Base-by-base conservation (phyloP, 2,329 filamentous ascomycete genomes). In the Ophiostoma sp. region DNA sequence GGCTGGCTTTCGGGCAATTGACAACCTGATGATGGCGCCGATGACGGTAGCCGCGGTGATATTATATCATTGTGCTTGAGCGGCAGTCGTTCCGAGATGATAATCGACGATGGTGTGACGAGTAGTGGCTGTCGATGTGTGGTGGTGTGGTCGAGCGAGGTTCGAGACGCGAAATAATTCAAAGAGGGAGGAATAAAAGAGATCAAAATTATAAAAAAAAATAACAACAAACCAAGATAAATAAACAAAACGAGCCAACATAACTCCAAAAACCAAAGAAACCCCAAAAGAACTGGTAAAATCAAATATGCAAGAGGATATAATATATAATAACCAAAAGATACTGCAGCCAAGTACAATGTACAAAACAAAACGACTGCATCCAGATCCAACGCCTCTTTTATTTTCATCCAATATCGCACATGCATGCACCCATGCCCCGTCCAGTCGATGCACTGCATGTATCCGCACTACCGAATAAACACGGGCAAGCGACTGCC, bases 401-500 rank as follows among this genome's bases (percentile, higher is more conserved):
- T 20, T 13, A 15, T 41, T 15, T 48, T 48, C 17, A 20, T 48
- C 44, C 44, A 48, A 48, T 8, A n/a, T 48, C 17, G 17, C 54
- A 57, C 17, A 15, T n/a, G 23, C 54, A 60, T 60, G 54, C 27
- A 60, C 23, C 17, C 17, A 8, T 20, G 20, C 44, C 6, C 20
- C 6, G 44, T 48, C 44, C 17, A 48, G 44, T 48, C 44, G 11
- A 48, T n/a, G 44, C 44, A 48, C 44, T 48, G 44, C 44, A 20
- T 48, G 20, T 48, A 57, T 57, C 10, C 62, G 62, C 35, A 23
- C 71, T 54, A 72, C 52, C 48, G 68, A 35, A 87, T 84, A 71
- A 84, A 87, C 11, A 87, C 84, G 0, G 85, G 84, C 79, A 87
- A 80, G 4, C 85, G 81, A 73, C 82, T 87, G 1, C 84, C 85